Base-by-base conservation (phyloP, 257 asterid species). In the Solanum neorickii region DNA sequence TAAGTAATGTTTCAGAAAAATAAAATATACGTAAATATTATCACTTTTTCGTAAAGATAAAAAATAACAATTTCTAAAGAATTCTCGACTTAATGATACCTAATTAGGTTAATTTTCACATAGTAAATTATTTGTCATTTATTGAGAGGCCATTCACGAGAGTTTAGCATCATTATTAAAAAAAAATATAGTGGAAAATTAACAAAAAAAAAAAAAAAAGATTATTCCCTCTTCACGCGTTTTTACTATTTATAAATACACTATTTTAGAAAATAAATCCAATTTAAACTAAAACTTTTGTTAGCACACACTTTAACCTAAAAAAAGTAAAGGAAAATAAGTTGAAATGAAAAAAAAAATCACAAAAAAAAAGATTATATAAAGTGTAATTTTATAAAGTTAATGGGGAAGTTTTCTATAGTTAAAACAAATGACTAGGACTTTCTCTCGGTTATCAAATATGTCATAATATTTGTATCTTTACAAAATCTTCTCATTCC, bases 51-150 rank as follows among this genome's bases (percentile, higher is more conserved):
- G 9, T 62, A 0, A n/a, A 62, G 8, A 1, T 65, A 2, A 12
- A 12, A 49, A 37, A 52, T 1, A 0, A n/a, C 0, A 1, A 0
- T 62, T 62, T 65, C 0, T 0, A 1, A 65, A 65, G 0, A 12
- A 65, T n/a, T 1, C 16, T n/a, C 4, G 0, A 65, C 0, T n/a
- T 12, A 11, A 5, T 65, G 3, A 66, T 6, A 66, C 35, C 20
- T 66, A 66, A 29, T 66, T 25, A 25, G 5, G 20, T 25, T 66
- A 18, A 25, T 12, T 66, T 66, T 25, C 73, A 27, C 14, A 66
- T 25, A 25, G 73, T 25, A 66, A 25, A 6, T 25, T 66, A 66
- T 66, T 66, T 66, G 73, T 66, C 73, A 66, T 66, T 14, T 66
- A 66, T 66, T 66, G 73, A 66, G 33, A 5, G 20, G 73, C 35